phyloP scores from a whole-genome alignment of 177 flowering plant species.

The Vitis hybrid region DNA sequence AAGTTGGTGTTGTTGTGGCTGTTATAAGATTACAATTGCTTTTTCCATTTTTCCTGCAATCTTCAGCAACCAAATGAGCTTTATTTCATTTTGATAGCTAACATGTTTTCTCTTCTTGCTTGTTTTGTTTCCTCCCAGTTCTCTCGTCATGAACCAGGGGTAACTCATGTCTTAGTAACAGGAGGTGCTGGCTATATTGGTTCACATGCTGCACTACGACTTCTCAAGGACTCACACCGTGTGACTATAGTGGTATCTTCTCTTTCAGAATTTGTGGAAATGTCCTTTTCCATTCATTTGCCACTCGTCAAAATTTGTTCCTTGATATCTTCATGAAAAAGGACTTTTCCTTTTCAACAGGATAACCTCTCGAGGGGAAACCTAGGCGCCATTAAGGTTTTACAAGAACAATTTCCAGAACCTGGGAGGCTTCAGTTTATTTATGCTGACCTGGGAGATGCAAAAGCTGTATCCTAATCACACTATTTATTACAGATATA shows the following conservation, averaged over 20 bases:
- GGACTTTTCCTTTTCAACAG: conserved; percentile 32
- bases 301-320: background rate
- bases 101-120: background rate
- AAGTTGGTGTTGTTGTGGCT: too few species aligned
- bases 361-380: conserved; percentile 97
- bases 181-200: conserved; percentile 99
- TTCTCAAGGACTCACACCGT: conserved; percentile 76
- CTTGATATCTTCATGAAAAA: conserved; percentile 1
- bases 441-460: conserved; percentile 93
- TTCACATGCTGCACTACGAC: conserved; percentile 89
- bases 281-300: background rate
- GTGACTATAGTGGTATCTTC: conserved; percentile 88
- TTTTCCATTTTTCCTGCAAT: too few species aligned
- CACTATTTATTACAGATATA: background rate
- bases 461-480: conserved; percentile 75
- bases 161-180: conserved; percentile 88
- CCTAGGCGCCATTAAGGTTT: conserved; percentile 76
- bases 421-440: conserved; percentile 93
- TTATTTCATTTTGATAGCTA: background rate
- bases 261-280: background rate
- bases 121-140: conserved; percentile 46
- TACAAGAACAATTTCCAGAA: conserved; percentile 77
- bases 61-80: background rate
- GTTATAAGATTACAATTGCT: too few species aligned
- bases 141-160: conserved; percentile 68